phyloP scores from a whole-genome alignment of 129 eudicot species.

The Flaveria bidentis region DNA sequence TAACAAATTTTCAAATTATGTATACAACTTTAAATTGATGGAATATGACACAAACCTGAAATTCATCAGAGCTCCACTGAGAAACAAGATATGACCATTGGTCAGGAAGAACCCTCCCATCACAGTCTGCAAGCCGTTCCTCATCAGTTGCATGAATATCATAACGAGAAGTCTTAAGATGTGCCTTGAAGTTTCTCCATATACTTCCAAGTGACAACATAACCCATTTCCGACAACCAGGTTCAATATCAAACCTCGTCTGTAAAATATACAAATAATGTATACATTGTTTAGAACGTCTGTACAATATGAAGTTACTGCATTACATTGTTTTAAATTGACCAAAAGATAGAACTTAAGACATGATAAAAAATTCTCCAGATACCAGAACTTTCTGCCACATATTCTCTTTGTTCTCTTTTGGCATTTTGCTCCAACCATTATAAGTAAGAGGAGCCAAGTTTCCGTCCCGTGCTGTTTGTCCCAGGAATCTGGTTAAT shows the following conservation, averaged over 20 bases:
- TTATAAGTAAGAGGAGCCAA: slow-evolving; percentile 49
- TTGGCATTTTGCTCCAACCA: slow-evolving; percentile 50
- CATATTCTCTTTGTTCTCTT: slow-evolving; percentile 50
- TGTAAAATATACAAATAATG: slow-evolving; percentile 21
- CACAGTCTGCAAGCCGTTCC: slow-evolving; percentile 55
- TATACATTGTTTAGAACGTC: slow-evolving; percentile 5
- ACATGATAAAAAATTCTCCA: background rate
- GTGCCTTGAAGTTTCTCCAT: slow-evolving; percentile 55
- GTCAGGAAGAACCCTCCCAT: slow-evolving; percentile 57
- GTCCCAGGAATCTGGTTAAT: slow-evolving; percentile 48
- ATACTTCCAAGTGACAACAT: slow-evolving; percentile 42
- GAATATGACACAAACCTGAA: slow-evolving; percentile 32
- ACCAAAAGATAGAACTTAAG: background rate
- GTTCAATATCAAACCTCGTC: slow-evolving; percentile 51
- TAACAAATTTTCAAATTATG: background rate
- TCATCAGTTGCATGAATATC: slow-evolving; percentile 46
- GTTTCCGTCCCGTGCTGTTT: slow-evolving; percentile 51
- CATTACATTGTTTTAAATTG: background rate
- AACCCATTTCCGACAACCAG: slow-evolving; percentile 46
- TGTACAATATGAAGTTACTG: slow-evolving; percentile 8
- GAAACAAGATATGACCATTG: slow-evolving; percentile 54
- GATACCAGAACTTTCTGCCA: slow-evolving; percentile 63
- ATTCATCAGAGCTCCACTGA: slow-evolving; percentile 50
- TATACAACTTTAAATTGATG: background rate
- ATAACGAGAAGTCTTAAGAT: slow-evolving; percentile 39